Evolutionary conservation across 768 basidiomycete species (phyloP), one percentile per base, ranked within the genome.

Genomic region (Chalciporus pseudorubinellus): DNA sequence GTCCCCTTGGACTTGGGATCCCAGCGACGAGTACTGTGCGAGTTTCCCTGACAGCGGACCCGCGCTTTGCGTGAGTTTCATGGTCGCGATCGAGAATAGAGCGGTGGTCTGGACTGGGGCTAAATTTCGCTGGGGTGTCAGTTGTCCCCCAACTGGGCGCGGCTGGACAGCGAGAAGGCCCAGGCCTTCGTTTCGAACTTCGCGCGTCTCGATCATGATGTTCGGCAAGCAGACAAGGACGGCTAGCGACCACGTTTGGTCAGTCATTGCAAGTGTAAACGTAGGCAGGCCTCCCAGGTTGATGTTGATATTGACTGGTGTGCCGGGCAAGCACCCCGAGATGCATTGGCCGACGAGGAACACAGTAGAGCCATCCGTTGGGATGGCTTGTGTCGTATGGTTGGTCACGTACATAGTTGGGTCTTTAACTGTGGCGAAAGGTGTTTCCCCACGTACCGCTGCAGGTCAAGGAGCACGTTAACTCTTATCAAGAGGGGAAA

Each of bases 161-260:
- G 62, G 55, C 16, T 58, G 67, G 26, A 66, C 62, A 11, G 7
- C 45, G 3, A 69, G 10, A 3, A 50, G 1, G 3, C 65, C 61
- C 16, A 52, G 46, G 9, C 62, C 60, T 4, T 59, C 40, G 24
- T 47, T 64, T 13, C 62, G 48, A 14, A 67, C 57, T 40, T 66
- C 67, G 12, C 67, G 62, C 1, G 67, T 69, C 48, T 67, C 55
- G 28, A 68, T 57, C 1, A 40, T 50, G 26, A 53, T 44, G 39
- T 64, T 62, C 20, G 67, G 66, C 10, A 33, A 14, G 33, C 66
- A 67, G 0, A 43, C 43, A 41, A 67, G 29, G 36, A 65, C 33
- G 9, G 60, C 59, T 44, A 67, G 24, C 14, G 53, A 19, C 64
- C 59, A 69, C 5, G 58, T 55, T 29, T 56, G 50, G 36, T 62